Evolutionary conservation across 2,329 filamentous ascomycete species (phyloP), one percentile per base, ranked within the genome.

Genomic region (Zalaria sp.): DNA sequence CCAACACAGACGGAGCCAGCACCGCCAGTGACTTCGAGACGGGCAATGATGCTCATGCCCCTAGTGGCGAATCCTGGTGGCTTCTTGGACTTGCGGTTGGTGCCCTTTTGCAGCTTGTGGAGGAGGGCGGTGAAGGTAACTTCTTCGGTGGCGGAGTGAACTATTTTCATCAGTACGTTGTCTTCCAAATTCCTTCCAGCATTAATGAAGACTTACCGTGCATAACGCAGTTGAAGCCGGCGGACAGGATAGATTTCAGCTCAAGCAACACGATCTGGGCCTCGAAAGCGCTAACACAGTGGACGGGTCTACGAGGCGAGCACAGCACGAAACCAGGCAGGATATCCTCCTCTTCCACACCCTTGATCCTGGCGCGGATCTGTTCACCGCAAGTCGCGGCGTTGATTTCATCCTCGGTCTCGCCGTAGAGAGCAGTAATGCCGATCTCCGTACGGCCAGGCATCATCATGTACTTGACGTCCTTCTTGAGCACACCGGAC

Each of bases 291-390:
- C 73, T 67, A 32, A 98, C 93, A 56, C 80, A 89, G 68, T 98
- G 86, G 25, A 96, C 91, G 28, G 91, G 76, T 51, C 91, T 81
- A 71, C 93, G 93, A 11, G 86, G 84, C 28, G 87, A 93, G 70
- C 91, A 96, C 40, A 98, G 75, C 46, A 98, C 93, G 60, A 95
- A 98, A 5, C 91, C 91, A 1, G 89, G 89, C 49, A 89, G 68
- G 52, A 98, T 85, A 52, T 98, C 91, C 66, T 98, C 93, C 66
- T 98, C 91, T 68, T 98, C 93, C 9, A 93, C 83, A 53, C 91
- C 91, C 56, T 91, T 83, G 52, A 98, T 75, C 50, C 91, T 84
- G 53, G 96, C 68, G 44, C 91, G 85, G 40, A 96, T 80, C 65
- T 98, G 91, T 59, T 98, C 91, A 67, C 91, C 91, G 54, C 86